Percentiles rank a stretch among this genome's conserved stretches.
Evolutionary conservation across 225 moss, liverwort and hornwort species (phyloP).

Genomic region (Takakia lepidozioides): DNA sequence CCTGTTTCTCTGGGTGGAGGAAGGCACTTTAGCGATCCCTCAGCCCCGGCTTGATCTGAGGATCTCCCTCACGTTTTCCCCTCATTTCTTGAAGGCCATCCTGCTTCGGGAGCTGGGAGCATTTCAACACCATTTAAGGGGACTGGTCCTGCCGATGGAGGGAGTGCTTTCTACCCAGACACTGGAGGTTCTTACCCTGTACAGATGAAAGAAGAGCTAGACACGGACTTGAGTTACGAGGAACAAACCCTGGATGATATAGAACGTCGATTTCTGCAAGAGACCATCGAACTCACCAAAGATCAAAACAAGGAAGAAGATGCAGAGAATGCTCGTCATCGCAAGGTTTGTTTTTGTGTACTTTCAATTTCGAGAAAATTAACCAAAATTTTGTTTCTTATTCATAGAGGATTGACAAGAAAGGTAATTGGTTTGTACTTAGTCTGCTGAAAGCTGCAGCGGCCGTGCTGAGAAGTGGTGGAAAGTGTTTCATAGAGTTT

Average conservation of each 20-base stretch:
- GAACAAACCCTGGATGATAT: constrained; percentile 85
- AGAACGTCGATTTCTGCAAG: constrained; percentile 87
- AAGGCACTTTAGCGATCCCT: constrained; percentile 14
- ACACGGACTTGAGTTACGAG: constrained; percentile 71
- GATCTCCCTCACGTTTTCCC: constrained; percentile 55
- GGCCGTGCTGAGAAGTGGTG: constrained; percentile 2
- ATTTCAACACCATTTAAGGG: constrained; percentile 60
- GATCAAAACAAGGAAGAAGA: constrained; percentile 96
- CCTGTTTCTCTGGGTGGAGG: constrained; percentile 8
- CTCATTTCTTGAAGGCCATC: constrained; percentile 90
- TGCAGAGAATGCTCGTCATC: constrained; percentile 85
- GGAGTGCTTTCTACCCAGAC: constrained; percentile 72
- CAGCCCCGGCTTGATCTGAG: constrained; percentile 40
- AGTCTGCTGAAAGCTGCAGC: background rate
- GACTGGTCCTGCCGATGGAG: constrained; percentile 56
- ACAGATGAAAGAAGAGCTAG: constrained; percentile 72
- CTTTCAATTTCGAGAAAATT: too few relatives aligned
- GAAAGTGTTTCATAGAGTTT: constrained; percentile 1
- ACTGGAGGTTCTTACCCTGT: constrained; percentile 59
- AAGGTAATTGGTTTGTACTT: too few relatives aligned
- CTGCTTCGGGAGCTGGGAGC: constrained; percentile 96
- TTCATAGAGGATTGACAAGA: too few relatives aligned
- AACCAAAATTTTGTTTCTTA: too few relatives aligned
- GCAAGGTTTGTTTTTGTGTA: constrained; percentile 60
- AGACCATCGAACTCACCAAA: constrained; percentile 95